phyloP scores from a whole-genome alignment of 345 rosid genomes.

The Citrus maxima region DNA sequence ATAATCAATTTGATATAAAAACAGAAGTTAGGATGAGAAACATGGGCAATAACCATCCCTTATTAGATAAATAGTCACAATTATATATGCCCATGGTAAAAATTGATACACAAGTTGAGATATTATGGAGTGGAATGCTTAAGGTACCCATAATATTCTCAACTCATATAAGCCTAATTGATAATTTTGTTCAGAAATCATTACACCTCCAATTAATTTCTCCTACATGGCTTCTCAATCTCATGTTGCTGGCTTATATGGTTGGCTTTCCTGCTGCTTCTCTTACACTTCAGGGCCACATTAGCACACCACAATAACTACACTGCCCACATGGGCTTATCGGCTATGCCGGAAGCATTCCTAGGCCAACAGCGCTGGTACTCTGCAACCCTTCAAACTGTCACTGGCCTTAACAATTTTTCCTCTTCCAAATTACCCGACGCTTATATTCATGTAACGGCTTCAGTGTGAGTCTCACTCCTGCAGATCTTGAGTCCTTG shows the following conservation, averaged over 20 bases:
- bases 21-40: too few relatives aligned
- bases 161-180: constrained; percentile 13
- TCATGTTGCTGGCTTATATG: background rate
- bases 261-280: constrained; percentile 12
- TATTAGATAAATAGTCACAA: too few relatives aligned
- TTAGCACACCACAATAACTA: constrained; percentile 29
- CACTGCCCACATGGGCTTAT: constrained; percentile 40
- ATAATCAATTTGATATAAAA: too few relatives aligned
- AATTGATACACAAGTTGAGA: background rate
- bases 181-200: background rate
- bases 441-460: constrained; percentile 38
- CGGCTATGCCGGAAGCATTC: constrained; percentile 43
- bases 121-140: background rate
- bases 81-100: too few relatives aligned
- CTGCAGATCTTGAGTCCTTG: constrained; percentile 27
- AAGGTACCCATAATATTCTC: constrained; percentile 17
- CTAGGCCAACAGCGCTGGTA: constrained; percentile 32
- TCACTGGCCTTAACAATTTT: background rate
- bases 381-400: constrained; percentile 33
- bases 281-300: background rate
- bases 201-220: background rate
- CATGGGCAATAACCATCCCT: too few relatives aligned
- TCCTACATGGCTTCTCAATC: constrained; percentile 13
- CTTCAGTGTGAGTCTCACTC: constrained; percentile 39
- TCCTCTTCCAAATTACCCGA: constrained; percentile 27